These are phyloP conservation scores for Alternaria postmessia DNA, from an alignment of 2,329 filamentous ascomycete genomes.

Conservation along the genomic window DNA sequence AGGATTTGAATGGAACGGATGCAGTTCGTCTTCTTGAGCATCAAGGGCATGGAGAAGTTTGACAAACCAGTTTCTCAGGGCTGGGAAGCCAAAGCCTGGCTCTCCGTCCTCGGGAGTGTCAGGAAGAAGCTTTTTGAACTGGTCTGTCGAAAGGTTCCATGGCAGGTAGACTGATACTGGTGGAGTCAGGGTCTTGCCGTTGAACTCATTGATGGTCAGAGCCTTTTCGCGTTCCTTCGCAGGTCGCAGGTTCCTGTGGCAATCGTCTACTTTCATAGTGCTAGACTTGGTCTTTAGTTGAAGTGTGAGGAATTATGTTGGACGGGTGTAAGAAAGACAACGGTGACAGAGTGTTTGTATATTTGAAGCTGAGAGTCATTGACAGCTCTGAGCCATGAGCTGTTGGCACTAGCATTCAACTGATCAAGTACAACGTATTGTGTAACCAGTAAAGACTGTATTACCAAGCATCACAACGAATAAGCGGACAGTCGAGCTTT, in stretches of 20 bases:
- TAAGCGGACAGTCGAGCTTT: too few relatives aligned
- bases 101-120: neutral
- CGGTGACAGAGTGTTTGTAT: neutral
- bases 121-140: slow-evolving; percentile 20
- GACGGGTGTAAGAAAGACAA: neutral
- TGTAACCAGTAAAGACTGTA: neutral
- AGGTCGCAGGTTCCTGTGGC: neutral
- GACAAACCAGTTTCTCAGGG: slow-evolving; percentile 64
- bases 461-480: neutral
- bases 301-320: neutral
- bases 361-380: neutral
- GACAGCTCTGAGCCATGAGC: slow-evolving; percentile 1
- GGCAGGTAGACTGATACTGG: slow-evolving; percentile 54
- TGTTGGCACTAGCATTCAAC: neutral
- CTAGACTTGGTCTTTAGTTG: neutral
- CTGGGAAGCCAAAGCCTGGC: slow-evolving; percentile 54
- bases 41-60: slow-evolving; percentile 60
- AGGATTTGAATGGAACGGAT: slow-evolving; percentile 61
- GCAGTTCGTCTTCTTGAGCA: slow-evolving; percentile 55
- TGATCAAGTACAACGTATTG: neutral
- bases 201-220: slow-evolving; percentile 7
- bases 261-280: neutral
- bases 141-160: slow-evolving; percentile 52
- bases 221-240: neutral
- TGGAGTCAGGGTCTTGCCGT: slow-evolving; percentile 30